These are phyloP conservation scores for Rhinocladiella mackenziei DNA, from an alignment of 2,329 filamentous ascomycete species.

Conservation along the genomic window DNA sequence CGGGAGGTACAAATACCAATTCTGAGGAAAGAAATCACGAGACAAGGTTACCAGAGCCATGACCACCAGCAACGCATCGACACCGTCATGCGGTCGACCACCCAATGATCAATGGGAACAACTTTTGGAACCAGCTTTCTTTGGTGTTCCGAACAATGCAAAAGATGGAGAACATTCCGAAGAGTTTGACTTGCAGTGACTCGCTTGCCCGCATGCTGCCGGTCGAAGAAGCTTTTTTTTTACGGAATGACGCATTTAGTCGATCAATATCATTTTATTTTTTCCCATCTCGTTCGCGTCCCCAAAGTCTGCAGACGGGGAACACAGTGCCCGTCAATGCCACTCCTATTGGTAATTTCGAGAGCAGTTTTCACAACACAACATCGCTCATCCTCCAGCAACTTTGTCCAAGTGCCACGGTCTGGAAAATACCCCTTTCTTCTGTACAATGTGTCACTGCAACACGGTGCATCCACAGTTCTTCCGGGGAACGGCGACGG, in stretches of 20 bases:
- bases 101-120: constrained; percentile 3
- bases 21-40: constrained; percentile 2
- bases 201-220: constrained; percentile 11
- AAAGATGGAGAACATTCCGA: neutral
- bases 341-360: neutral
- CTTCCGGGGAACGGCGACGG: constrained; percentile 4
- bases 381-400: neutral
- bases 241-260: no score
- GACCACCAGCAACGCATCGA: constrained; percentile 12
- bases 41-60: neutral
- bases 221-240: no score
- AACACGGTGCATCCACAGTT: neutral
- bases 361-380: neutral
- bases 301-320: neutral
- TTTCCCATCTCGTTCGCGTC: no score
- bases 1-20: constrained; percentile 15
- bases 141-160: constrained; percentile 2
- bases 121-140: neutral
- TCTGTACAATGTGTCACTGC: constrained; percentile 12
- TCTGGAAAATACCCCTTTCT: constrained; percentile 6
- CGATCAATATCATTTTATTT: no score
- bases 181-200: neutral
- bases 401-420: constrained; percentile 2
- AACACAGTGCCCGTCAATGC: constrained; percentile 1
- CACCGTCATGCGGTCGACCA: constrained; percentile 15